Conservation (phyloP, 495 filamentous ascomycete species). For the Hypoxylon fuscum region DNA sequence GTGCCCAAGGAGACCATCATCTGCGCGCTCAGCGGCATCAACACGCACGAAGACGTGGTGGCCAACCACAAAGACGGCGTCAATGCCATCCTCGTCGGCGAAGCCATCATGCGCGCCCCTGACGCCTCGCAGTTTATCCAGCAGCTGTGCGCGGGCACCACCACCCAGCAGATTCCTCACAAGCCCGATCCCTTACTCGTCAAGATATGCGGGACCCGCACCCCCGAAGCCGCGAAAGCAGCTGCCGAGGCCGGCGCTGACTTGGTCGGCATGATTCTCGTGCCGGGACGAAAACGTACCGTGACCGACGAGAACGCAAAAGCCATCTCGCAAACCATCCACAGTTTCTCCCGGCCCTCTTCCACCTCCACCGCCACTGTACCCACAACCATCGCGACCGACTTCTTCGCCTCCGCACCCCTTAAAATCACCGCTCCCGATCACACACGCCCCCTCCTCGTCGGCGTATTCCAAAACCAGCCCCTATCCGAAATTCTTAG, state of each 20-base stretch:
- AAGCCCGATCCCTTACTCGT: conserved; percentile 66
- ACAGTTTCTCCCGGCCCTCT: conserved; percentile 46
- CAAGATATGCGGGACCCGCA: conserved; percentile 96
- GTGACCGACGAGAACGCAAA: conserved; percentile 80
- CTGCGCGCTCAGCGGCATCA: conserved; percentile 94
- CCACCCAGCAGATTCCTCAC: conserved; percentile 39
- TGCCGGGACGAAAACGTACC: conserved; percentile 78
- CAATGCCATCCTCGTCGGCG: conserved; percentile 91
- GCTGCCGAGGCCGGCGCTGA: conserved; percentile 92
- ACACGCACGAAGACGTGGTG: conserved; percentile 87
- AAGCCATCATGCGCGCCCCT: conserved; percentile 93
- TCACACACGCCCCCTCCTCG: conserved; percentile 73
- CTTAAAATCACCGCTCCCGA: conserved; percentile 45
- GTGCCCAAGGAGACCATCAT: conserved; percentile 88
- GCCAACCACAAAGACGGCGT: conserved; percentile 89
- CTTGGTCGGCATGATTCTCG: conserved; percentile 91
- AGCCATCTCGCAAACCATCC: conserved; percentile 81
- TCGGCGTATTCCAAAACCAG: conserved; percentile 95
- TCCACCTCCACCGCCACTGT: conserved; percentile 15
- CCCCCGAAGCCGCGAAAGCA: conserved; percentile 77
- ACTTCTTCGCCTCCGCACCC: conserved; percentile 54
- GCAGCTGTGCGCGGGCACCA: conserved; percentile 72
- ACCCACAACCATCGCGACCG: conserved; percentile 45
- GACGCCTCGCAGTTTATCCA: conserved; percentile 79
- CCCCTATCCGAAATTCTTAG: conserved; percentile 80